Evolutionary conservation across 805 yeast species (phyloP).

Genomic region (Lipomyces anomalus): DNA sequence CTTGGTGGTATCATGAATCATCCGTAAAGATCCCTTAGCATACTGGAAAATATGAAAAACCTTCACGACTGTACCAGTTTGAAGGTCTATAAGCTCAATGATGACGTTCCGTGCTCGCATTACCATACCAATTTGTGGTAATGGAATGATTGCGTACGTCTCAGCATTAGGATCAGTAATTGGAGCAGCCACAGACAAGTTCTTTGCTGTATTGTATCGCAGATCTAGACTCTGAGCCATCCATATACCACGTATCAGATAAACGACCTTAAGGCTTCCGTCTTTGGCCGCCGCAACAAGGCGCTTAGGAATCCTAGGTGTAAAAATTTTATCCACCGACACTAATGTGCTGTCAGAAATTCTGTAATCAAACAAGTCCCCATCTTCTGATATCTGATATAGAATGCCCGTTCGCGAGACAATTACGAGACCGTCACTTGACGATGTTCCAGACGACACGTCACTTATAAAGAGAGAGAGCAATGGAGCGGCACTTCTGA

Average conservation of each 20-base stretch:
- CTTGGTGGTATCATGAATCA: constrained; percentile 76
- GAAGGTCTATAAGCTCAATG: constrained; percentile 71
- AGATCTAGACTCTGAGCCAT: constrained; percentile 15
- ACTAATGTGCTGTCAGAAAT: constrained; percentile 34
- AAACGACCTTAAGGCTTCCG: constrained; percentile 16
- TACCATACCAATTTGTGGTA: constrained; percentile 71
- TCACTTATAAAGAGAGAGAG: constrained; percentile 17
- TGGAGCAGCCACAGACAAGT: background rate
- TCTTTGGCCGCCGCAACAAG: constrained; percentile 40
- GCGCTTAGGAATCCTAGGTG: constrained; percentile 73
- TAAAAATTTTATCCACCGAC: constrained; percentile 50
- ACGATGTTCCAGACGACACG: constrained; percentile 18
- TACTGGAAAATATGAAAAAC: constrained; percentile 57
- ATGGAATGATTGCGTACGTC: constrained; percentile 24
- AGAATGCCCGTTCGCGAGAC: constrained; percentile 22
- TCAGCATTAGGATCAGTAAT: background rate
- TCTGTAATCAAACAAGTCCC: constrained; percentile 28
- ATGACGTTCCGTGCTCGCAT: constrained; percentile 49
- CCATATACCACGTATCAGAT: constrained; percentile 22
- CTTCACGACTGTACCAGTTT: constrained; percentile 65
- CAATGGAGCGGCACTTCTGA: constrained; percentile 13
- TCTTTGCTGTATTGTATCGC: constrained; percentile 5
- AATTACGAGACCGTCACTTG: constrained; percentile 22
- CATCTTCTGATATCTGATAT: constrained; percentile 18
- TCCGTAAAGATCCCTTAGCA: constrained; percentile 55